These are phyloP conservation scores for Oryza brachyantha DNA, from an alignment of 176 grass and related monocot species.

Conservation along the genomic window DNA sequence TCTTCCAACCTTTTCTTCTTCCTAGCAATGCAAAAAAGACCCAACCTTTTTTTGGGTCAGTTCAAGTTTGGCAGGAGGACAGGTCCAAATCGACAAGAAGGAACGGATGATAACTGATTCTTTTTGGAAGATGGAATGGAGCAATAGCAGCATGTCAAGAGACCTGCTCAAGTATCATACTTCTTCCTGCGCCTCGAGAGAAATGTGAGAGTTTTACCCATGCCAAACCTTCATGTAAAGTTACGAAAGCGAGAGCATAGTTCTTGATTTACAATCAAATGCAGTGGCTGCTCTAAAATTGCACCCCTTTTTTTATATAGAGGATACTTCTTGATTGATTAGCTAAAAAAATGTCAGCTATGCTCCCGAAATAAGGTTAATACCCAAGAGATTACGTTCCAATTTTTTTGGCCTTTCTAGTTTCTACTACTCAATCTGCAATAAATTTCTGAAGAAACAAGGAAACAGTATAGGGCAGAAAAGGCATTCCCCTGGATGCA, in stretches of 20 bases:
- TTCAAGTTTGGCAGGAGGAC: not conserved
- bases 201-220: not conserved
- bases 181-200: not conserved
- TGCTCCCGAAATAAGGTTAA: not conserved
- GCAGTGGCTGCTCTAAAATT: not conserved
- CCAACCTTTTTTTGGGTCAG: not conserved
- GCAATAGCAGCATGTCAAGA: not conserved
- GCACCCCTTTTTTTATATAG: not conserved
- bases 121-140: not conserved
- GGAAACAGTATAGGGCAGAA: not conserved
- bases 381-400: not conserved
- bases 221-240: not conserved
- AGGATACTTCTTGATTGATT: not conserved
- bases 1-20: not conserved
- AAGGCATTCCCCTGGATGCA: too few relatives aligned
- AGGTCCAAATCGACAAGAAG: not conserved
- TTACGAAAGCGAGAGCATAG: not conserved
- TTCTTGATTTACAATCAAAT: slow-evolving; percentile 2
- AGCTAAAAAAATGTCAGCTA: not conserved
- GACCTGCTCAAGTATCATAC: not conserved
- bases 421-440: not conserved
- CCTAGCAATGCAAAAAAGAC: not conserved
- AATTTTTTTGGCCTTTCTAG: not conserved
- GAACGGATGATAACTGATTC: not conserved
- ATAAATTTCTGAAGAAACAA: not conserved